A percentile compares a stretch with the other conserved stretches of the same genome.
phyloP scores from a whole-genome alignment of 805 yeast genomes.

The Saccharomycopsis oosterbeekiorum region DNA sequence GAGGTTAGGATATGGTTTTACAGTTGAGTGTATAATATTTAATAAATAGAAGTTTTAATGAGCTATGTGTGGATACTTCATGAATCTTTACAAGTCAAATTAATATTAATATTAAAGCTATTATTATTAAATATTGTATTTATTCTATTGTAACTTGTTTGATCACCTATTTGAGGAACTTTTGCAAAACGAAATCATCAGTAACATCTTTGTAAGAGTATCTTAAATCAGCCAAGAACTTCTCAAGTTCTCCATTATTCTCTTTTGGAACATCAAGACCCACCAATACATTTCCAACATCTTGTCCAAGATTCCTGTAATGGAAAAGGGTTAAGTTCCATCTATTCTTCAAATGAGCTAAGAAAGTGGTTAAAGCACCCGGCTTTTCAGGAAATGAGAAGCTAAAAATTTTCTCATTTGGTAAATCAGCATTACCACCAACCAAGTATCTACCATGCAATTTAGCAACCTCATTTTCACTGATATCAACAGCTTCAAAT shows the following conservation, averaged over 20 bases:
- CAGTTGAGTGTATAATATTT: background rate
- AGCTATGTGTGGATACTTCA: too few relatives aligned
- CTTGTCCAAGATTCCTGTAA: conserved; percentile 95
- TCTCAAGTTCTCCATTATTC: conserved; percentile 53
- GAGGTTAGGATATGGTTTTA: too few relatives aligned
- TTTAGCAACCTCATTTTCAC: conserved; percentile 91
- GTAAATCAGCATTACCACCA: conserved; percentile 75
- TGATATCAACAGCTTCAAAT: conserved; percentile 71
- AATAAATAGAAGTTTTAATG: background rate
- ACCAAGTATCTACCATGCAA: conserved; percentile 93
- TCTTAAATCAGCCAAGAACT: conserved; percentile 61
- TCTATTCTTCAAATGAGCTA: conserved; percentile 55
- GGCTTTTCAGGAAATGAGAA: conserved; percentile 98
- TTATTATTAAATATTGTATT: too few relatives aligned
- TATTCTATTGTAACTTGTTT: background rate
- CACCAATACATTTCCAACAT: conserved; percentile 83
- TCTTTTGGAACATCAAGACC: conserved; percentile 79
- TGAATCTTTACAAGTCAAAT: too few relatives aligned
- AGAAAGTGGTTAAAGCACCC: conserved; percentile 79
- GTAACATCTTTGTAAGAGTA: conserved; percentile 76
- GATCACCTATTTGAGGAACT: conserved; percentile 42
- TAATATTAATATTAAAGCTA: too few relatives aligned
- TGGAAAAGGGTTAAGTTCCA: conserved; percentile 96
- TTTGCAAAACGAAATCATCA: conserved; percentile 74
- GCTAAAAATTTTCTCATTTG: conserved; percentile 66